A percentile compares a stretch with the other conserved stretches of the same genome.
Conservation (phyloP, 1,139 yeast genomes). For the Candida tetrigidarum region DNA sequence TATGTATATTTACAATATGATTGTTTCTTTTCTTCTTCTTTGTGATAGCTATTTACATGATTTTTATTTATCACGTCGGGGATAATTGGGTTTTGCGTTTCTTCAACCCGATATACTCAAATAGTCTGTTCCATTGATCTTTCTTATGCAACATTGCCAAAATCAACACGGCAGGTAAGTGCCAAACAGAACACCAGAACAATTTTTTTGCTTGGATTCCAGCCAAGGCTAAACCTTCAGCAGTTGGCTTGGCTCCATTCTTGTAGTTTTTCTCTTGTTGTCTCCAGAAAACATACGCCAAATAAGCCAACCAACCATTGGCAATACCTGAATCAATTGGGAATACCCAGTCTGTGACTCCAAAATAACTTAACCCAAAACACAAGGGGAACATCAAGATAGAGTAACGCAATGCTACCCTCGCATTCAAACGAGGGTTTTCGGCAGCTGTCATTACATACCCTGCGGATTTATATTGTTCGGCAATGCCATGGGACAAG, state of each 20-base stretch:
- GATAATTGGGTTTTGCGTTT: background rate
- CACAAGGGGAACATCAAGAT: constrained; percentile 92
- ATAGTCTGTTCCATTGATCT: constrained; percentile 90
- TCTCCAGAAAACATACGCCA: constrained; percentile 84
- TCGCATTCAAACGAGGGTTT: constrained; percentile 88
- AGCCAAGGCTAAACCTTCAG: constrained; percentile 61
- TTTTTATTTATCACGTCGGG: background rate
- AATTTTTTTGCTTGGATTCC: constrained; percentile 75
- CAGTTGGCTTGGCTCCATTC: constrained; percentile 39
- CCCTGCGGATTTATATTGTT: constrained; percentile 90
- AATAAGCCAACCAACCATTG: constrained; percentile 83
- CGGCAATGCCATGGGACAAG: constrained; percentile 82
- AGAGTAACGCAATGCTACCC: constrained; percentile 91
- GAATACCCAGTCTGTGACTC: constrained; percentile 83
- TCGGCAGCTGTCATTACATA: constrained; percentile 96
- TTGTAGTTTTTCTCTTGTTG: constrained; percentile 68
- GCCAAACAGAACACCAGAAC: constrained; percentile 96
- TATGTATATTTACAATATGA: constrained; percentile 3
- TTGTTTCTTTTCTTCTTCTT: background rate
- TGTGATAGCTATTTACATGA: background rate
- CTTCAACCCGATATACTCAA: constrained; percentile 22
- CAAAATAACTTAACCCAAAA: constrained; percentile 76
- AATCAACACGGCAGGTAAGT: constrained; percentile 85
- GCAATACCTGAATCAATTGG: constrained; percentile 78
- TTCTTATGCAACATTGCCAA: constrained; percentile 94